Evolutionary conservation across 371 early-diverging fungal genomes (phyloP), one percentile per base, ranked within the genome.

Genomic region (Blakeslea trispora): DNA sequence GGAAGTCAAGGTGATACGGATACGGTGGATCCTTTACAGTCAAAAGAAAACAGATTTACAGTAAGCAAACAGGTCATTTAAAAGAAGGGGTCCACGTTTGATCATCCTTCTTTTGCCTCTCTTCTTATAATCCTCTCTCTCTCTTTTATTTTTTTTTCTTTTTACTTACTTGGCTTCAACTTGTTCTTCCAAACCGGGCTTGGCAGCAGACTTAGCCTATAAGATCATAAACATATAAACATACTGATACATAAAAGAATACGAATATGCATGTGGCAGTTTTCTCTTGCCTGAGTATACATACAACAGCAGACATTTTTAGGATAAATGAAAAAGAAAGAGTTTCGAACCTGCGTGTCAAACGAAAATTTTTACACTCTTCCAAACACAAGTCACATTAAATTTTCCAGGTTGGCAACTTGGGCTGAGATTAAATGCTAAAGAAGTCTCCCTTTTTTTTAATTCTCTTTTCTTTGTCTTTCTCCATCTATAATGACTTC

Each of bases 1-100:
- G 69, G 93, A 93, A 72, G 97, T 94, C 78, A 98, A 87, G 77
- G 98, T 98, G 85, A 98, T 97, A 69, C 96, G 85, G 81, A 93
- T 93, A 77, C 90, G 88, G 89, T 93, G 94, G 75, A 92, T 87
- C 85, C 77, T 75, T 61, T 41, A 35, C 8, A 18, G 45, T 8
- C 22, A 37, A 45, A 45, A 24, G 23, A 45, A 45, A 50, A 11
- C 40, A 15, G n/a, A n/a, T n/a, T n/a, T 40, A 40, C 17, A 40
- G 13, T 40, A 40, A 17, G 42, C 9, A 17, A 42, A n/a, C 17
- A 42, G 1, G 9, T 42, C 35, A 39, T 17, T 15, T 37, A 22
- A n/a, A 14, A 10, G 6, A 22, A n/a, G n/a, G n/a, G n/a, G n/a
- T n/a, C n/a, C n/a, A n/a, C n/a, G n/a, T n/a, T n/a, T n/a, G n/a